Percentiles rank a stretch among this genome's conserved stretches.
phyloP scores from a whole-genome alignment of 768 basidiomycete species.

The Hortiboletus flavorubellus region DNA sequence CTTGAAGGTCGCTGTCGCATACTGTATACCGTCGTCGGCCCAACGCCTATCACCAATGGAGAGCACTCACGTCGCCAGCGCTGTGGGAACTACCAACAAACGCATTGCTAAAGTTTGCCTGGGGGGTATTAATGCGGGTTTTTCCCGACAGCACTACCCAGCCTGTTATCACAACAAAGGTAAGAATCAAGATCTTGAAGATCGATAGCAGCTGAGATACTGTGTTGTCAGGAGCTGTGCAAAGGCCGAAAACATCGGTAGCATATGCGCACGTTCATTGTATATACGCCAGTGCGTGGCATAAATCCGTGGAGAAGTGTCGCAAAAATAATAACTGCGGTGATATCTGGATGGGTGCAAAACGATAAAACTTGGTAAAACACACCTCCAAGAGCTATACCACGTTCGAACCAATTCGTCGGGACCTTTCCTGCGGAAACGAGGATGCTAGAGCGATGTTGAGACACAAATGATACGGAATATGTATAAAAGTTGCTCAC shows the following conservation, averaged over 20 bases:
- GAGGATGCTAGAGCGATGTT: constrained; percentile 40
- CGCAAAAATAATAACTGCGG: constrained; percentile 47
- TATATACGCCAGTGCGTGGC: constrained; percentile 43
- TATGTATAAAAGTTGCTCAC: constrained; percentile 6
- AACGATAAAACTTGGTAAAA: background rate
- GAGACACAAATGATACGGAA: background rate
- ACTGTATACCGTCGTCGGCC: constrained; percentile 34
- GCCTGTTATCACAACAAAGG: constrained; percentile 56
- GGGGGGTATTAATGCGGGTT: constrained; percentile 54
- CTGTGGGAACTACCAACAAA: constrained; percentile 55
- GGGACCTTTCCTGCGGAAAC: constrained; percentile 41
- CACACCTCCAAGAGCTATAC: constrained; percentile 56
- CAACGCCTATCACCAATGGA: background rate
- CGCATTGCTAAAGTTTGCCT: constrained; percentile 53
- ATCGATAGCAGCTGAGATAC: constrained; percentile 38
- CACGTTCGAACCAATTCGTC: constrained; percentile 50
- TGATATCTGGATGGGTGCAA: too few relatives aligned
- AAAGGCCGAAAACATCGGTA: background rate
- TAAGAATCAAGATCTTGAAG: constrained; percentile 52
- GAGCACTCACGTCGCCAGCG: constrained; percentile 40
- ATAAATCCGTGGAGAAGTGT: constrained; percentile 51
- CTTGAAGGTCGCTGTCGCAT: constrained; percentile 60
- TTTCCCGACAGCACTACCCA: constrained; percentile 59
- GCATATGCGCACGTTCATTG: constrained; percentile 49
- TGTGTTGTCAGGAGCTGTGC: constrained; percentile 8